These are phyloP conservation scores for Coemansia sp. DNA, from an alignment of 192 early-diverging fungal species.

Conservation along the genomic window DNA sequence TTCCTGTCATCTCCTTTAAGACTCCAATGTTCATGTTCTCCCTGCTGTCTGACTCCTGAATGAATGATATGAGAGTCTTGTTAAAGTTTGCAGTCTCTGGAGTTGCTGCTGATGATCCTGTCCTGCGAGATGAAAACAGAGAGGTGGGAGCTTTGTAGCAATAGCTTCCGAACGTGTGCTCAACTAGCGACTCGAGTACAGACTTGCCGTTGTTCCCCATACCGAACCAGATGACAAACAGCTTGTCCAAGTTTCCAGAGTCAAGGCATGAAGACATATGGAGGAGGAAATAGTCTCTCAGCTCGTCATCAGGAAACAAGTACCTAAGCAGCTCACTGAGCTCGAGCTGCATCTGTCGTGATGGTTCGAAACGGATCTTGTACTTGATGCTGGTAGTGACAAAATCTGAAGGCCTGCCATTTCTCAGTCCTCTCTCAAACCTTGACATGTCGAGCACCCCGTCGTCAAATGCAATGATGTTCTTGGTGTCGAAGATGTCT, in stretches of 20 bases:
- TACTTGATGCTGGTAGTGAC: not conserved
- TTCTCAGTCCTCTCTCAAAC: not conserved
- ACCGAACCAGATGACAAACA: slow-evolving; percentile 13
- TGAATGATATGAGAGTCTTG: slow-evolving; percentile 15
- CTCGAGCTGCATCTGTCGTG: not conserved
- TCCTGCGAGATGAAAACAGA: slow-evolving; percentile 7
- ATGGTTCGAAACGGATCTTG: not conserved
- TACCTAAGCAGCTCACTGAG: not conserved
- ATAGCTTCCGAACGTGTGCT: slow-evolving; percentile 15
- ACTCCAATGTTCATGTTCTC: slow-evolving; percentile 15
- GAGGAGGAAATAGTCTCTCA: slow-evolving; percentile 1
- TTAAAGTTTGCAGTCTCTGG: slow-evolving; percentile 9
- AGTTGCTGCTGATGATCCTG: slow-evolving; percentile 7
- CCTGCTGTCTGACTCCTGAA: slow-evolving; percentile 12
- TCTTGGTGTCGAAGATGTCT: not conserved
- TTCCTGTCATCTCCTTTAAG: slow-evolving; percentile 15
- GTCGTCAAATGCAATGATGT: slow-evolving; percentile 19
- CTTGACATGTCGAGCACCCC: slow-evolving; percentile 5
- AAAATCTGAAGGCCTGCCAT: not conserved
- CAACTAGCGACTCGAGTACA: slow-evolving; percentile 8
- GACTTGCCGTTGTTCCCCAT: slow-evolving; percentile 20
- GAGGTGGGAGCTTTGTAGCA: slow-evolving; percentile 17
- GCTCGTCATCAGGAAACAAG: slow-evolving; percentile 1
- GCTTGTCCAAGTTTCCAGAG: slow-evolving; percentile 9
- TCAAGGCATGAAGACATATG: slow-evolving; percentile 14